A percentile compares a stretch with the other conserved stretches of the same genome.
Evolutionary conservation across 2,329 filamentous ascomycete species (phyloP).

Genomic region (Cercospora sojina): DNA sequence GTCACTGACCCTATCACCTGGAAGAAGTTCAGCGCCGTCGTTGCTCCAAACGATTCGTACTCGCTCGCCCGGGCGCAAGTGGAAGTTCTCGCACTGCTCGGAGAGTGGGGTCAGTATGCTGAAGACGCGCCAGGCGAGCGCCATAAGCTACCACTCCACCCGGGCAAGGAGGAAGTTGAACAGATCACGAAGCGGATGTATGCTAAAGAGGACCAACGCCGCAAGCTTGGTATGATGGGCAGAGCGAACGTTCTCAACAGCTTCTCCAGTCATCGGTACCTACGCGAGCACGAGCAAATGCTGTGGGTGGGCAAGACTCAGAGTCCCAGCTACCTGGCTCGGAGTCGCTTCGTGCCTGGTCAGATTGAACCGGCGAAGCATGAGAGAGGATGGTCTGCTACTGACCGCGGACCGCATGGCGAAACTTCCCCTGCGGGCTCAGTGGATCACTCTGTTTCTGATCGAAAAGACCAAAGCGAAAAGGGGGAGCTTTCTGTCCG

Average conservation of each 20-base stretch:
- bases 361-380: not conserved
- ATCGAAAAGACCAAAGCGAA: slow-evolving; percentile 5
- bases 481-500: slow-evolving; percentile 3
- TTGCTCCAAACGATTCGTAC: slow-evolving; percentile 63
- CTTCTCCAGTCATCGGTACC: slow-evolving; percentile 59
- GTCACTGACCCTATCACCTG: slow-evolving; percentile 53
- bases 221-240: slow-evolving; percentile 59
- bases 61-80: slow-evolving; percentile 62
- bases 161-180: slow-evolving; percentile 52
- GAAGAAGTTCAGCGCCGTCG: slow-evolving; percentile 59
- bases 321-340: slow-evolving; percentile 22
- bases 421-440: not conserved
- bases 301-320: slow-evolving; percentile 31
- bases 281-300: slow-evolving; percentile 45
- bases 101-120: slow-evolving; percentile 60
- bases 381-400: not conserved
- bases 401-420: not conserved
- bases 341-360: not conserved
- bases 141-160: slow-evolving; percentile 50
- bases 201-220: slow-evolving; percentile 57
- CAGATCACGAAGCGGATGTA: slow-evolving; percentile 60
- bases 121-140: slow-evolving; percentile 47
- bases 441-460: not conserved
- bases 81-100: slow-evolving; percentile 60
- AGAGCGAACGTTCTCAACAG: slow-evolving; percentile 59